A percentile compares a stretch with the other conserved stretches of the same genome.
Conservation (phyloP, 1,284 basidiomycete genomes). For the Cryptococcus sp. region DNA sequence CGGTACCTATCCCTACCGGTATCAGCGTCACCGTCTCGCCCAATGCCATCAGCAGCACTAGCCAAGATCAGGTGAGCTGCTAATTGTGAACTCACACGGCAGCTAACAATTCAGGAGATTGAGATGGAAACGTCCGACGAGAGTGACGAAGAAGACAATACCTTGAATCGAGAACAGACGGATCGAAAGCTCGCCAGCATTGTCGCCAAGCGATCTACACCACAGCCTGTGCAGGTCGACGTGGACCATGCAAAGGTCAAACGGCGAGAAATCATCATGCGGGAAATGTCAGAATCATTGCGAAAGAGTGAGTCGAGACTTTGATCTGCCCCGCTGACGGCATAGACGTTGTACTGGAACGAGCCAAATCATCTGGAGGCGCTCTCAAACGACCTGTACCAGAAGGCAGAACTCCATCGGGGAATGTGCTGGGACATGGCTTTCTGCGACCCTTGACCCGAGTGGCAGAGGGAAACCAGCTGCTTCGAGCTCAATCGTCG, state of each 20-base stretch:
- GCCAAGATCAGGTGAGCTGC: conserved; percentile 3
- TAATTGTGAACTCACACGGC: background rate
- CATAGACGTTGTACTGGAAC: conserved; percentile 39
- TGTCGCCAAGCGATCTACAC: conserved; percentile 25
- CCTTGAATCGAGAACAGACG: conserved; percentile 33
- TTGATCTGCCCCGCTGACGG: background rate
- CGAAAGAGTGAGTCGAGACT: conserved; percentile 31
- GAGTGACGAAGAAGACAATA: conserved; percentile 30
- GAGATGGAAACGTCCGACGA: conserved; percentile 34
- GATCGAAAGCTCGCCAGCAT: conserved; percentile 33
- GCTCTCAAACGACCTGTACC: background rate
- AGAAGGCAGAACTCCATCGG: background rate
- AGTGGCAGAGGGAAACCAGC: conserved; percentile 9
- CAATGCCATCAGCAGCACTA: background rate
- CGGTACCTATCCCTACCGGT: conserved; percentile 40
- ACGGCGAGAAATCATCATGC: conserved; percentile 39
- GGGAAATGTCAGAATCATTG: conserved; percentile 43
- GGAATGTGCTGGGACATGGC: conserved; percentile 4
- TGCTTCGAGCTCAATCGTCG: conserved; percentile 20
- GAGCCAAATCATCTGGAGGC: conserved; percentile 40
- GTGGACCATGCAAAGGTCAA: conserved; percentile 32
- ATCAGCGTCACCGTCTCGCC: conserved; percentile 32
- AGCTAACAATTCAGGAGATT: conserved; percentile 16
- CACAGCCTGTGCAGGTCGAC: conserved; percentile 5
- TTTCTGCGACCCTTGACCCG: conserved; percentile 39